These are phyloP conservation scores for Dichotomocladium elegans DNA, from an alignment of 371 early-diverging fungal genomes.

Conservation along the genomic window DNA sequence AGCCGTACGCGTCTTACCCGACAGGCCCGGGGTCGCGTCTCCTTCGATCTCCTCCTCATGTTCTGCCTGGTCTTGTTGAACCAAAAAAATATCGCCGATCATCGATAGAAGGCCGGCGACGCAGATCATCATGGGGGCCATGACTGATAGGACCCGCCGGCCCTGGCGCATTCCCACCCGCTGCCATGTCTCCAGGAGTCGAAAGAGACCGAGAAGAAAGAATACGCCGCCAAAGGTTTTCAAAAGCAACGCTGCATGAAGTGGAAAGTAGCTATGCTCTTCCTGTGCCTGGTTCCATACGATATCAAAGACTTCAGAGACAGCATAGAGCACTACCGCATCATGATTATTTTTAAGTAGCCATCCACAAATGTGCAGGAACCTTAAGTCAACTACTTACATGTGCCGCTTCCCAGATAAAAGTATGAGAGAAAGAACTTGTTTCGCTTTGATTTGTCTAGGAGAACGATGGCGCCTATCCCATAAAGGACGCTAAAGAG, in stretches of 20 bases:
- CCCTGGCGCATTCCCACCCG: slow-evolving; percentile 4
- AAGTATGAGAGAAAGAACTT: slow-evolving; percentile 13
- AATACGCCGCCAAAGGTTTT: background rate
- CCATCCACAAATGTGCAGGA: too few species aligned
- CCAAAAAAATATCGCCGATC: background rate
- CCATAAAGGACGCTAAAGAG: slow-evolving; percentile 6
- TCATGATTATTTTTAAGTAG: background rate
- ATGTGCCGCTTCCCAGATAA: slow-evolving; percentile 2
- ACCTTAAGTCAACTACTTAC: slow-evolving; percentile 2
- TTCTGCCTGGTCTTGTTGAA: slow-evolving; percentile 1
- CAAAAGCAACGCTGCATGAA: slow-evolving; percentile 5
- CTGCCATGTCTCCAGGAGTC: slow-evolving; percentile 8
- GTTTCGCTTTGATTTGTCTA: slow-evolving; percentile 4
- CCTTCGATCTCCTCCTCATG: background rate
- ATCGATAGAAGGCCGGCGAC: background rate
- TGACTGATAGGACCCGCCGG: background rate
- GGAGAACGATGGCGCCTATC: slow-evolving; percentile 1
- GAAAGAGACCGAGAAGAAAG: slow-evolving; percentile 2
- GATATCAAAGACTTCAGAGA: slow-evolving; percentile 5
- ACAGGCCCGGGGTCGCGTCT: too few species aligned
- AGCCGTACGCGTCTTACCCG: background rate
- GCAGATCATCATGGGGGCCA: background rate
- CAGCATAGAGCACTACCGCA: background rate
- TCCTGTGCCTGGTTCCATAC: slow-evolving; percentile 6
- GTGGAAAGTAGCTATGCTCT: slow-evolving; percentile 5